Conservation (phyloP, 345 rosid species). For the Cochlearia excelsa region DNA sequence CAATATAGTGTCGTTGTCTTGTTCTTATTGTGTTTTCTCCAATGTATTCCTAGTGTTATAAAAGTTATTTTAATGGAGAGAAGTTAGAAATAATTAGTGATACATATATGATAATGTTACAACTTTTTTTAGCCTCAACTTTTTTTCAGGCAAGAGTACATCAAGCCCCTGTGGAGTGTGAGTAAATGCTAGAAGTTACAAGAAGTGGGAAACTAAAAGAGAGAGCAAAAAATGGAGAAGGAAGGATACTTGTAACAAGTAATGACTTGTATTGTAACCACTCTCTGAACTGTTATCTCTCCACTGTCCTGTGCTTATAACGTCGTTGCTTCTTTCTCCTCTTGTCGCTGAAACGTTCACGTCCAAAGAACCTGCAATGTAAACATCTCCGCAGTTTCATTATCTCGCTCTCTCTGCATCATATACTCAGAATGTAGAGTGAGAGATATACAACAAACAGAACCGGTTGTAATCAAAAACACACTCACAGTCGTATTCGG, state of each 20-base stretch:
- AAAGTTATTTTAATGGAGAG: no score
- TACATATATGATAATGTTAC: no score
- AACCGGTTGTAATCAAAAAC: neutral
- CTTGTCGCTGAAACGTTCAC: slow-evolving; percentile 72
- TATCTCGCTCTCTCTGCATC: neutral
- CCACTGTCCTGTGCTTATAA: slow-evolving; percentile 33
- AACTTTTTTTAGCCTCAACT: no score
- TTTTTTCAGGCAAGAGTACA: no score
- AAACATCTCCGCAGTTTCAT: no score
- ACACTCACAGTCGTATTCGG: slow-evolving; percentile 81
- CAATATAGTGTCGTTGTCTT: no score
- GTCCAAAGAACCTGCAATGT: slow-evolving; percentile 52
- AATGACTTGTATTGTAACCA: neutral
- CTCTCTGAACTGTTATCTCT: slow-evolving; percentile 25
- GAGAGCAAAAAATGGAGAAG: slow-evolving; percentile 15
- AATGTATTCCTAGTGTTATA: no score
- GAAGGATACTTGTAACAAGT: slow-evolving; percentile 18
- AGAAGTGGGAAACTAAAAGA: neutral
- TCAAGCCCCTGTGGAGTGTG: no score
- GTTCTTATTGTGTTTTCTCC: no score
- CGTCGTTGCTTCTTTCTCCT: slow-evolving; percentile 32
- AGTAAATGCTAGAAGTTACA: slow-evolving; percentile 3
- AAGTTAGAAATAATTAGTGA: no score
- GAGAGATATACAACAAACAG: no score
- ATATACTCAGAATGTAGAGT: neutral